Conservation (phyloP, 345 rosid genomes). For the Hibiscus trionum region DNA sequence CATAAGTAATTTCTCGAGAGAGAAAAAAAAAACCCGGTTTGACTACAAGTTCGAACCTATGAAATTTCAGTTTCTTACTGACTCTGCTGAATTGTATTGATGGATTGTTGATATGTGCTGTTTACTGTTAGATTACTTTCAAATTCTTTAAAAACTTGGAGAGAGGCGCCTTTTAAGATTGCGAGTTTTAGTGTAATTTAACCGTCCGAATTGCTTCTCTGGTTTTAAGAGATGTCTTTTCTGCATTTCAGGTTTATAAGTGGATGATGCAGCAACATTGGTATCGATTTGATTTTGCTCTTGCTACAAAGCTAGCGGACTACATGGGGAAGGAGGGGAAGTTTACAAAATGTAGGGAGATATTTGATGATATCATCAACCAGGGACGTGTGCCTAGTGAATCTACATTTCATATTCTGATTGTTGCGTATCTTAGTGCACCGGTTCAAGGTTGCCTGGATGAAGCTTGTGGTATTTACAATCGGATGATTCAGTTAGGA, state of each 20-base stretch:
- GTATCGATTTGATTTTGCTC: conserved; percentile 77
- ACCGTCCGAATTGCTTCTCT: no score
- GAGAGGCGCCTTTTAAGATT: no score
- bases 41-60: no score
- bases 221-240: not conserved
- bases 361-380: conserved; percentile 71
- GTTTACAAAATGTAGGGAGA: conserved; percentile 68
- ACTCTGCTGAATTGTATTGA: not conserved
- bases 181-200: no score
- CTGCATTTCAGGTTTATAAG: conserved; percentile 60
- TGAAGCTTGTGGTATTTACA: conserved; percentile 78
- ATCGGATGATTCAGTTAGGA: conserved; percentile 87
- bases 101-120: not conserved
- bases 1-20: no score
- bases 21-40: no score
- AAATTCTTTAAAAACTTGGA: no score
- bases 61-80: no score
- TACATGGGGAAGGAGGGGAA: conserved; percentile 77
- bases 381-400: conserved; percentile 89
- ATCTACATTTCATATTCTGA: conserved; percentile 74
- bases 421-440: conserved; percentile 70
- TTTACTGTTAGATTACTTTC: not conserved
- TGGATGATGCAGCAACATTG: conserved; percentile 91
- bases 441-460: conserved; percentile 58
- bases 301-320: conserved; percentile 83